Evolutionary conservation across 2,329 filamentous ascomycete species (phyloP).

Genomic region (Emergomyces pasteurianus): DNA sequence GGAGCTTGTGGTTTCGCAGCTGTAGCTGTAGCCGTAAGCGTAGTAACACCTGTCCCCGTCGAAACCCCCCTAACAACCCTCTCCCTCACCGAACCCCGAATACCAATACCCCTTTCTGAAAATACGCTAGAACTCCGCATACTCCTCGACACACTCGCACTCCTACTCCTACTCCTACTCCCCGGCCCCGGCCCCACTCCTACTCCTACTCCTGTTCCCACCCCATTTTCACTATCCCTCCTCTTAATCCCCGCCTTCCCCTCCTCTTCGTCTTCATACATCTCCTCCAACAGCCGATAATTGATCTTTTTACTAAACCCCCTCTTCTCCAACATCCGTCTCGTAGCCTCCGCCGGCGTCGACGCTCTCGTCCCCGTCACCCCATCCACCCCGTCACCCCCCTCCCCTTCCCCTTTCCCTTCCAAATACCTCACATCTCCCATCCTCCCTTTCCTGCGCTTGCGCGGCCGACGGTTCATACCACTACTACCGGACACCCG

Average conservation of each 20-base stretch:
- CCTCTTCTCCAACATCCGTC: conserved; percentile 54
- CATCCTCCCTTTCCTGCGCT: conserved; percentile 36
- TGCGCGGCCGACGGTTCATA: conserved; percentile 32
- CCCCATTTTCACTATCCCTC: conserved; percentile 1
- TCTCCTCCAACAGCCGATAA: conserved; percentile 38
- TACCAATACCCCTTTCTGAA: conserved; percentile 7
- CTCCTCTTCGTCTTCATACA: conserved; percentile 26
- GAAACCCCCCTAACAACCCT: neutral
- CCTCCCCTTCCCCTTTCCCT: conserved; percentile 9
- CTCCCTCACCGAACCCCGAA: neutral
- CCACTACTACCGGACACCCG: conserved; percentile 18
- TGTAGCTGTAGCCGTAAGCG: neutral
- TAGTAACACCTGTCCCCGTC: neutral
- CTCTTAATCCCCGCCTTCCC: conserved; percentile 14
- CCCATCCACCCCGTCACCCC: conserved; percentile 42
- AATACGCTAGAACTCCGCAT: conserved; percentile 7
- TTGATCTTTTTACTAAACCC: conserved; percentile 65
- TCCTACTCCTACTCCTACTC: neutral
- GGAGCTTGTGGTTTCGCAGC: neutral
- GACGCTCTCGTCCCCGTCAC: conserved; percentile 52
- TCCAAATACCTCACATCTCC: conserved; percentile 36
- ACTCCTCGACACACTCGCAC: conserved; percentile 12
- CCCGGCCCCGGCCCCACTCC: neutral
- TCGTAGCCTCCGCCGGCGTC: conserved; percentile 57
- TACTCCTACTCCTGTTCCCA: conserved; percentile 18